Evolutionary conservation across 2,329 filamentous ascomycete species (phyloP).

Genomic region (Clathrospora elynae): DNA sequence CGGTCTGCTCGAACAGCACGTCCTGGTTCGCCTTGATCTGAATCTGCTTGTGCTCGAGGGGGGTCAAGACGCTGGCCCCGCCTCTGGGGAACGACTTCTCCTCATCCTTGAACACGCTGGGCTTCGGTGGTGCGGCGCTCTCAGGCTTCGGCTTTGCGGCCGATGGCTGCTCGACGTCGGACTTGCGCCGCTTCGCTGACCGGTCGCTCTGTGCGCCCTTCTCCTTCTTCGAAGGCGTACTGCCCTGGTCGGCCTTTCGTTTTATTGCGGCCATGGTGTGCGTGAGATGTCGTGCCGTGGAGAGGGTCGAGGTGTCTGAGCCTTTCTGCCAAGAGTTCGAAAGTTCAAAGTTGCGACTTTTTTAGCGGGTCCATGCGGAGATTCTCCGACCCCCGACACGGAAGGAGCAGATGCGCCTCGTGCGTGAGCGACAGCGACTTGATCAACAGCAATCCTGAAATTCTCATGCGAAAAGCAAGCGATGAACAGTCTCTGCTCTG

Average conservation of each 20-base stretch:
- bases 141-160: conserved; percentile 39
- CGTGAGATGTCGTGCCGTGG: conserved; percentile 5
- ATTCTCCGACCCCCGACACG: conserved; percentile 15
- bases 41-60: conserved; percentile 95
- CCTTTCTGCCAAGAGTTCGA: conserved; percentile 28
- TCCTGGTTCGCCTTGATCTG: conserved; percentile 91
- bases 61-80: conserved; percentile 86
- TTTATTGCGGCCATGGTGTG: conserved; percentile 53
- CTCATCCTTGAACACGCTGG: conserved; percentile 68
- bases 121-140: conserved; percentile 36
- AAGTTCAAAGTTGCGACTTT: conserved; percentile 14
- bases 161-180: conserved; percentile 36
- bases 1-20: conserved; percentile 81
- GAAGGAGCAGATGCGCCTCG: conserved; percentile 5
- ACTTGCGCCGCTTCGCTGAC: conserved; percentile 47
- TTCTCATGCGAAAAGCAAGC: background rate
- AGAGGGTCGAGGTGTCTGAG: conserved; percentile 13
- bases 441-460: no score
- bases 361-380: conserved; percentile 14
- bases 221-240: conserved; percentile 38
- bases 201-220: conserved; percentile 37
- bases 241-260: conserved; percentile 51
- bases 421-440: conserved; percentile 8
- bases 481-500: no score
- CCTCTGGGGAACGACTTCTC: conserved; percentile 91